Evolutionary conservation across 1,284 basidiomycete species (phyloP), one percentile per base, ranked within the genome.

Genomic region (Puccinia horiana): DNA sequence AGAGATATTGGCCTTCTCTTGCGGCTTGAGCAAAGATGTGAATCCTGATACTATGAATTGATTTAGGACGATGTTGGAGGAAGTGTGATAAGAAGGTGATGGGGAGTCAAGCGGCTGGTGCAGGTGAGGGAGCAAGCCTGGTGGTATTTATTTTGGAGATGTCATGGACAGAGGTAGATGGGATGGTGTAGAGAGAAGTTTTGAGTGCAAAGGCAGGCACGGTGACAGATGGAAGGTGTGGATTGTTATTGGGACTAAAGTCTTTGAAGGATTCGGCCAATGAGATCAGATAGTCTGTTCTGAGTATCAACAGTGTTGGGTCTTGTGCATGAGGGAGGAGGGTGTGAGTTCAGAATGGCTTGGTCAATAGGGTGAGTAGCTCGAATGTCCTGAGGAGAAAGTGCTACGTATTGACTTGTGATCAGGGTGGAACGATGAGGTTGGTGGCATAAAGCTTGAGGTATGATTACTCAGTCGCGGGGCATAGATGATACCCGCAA

Each of bases 301-400:
- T 65, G 35, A 49, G 35, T n/a, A 75, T 75, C 3, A 40, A 26
- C 16, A 61, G 16, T 20, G 35, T 73, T 1, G 69, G 72, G 54
- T 73, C 72, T 23, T 12, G 54, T 0, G 93, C 91, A 86, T 93
- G 94, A 0, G 92, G 93, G 85, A 91, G 97, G 32, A 96, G 88
- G 8, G 87, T 85, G 0, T 90, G 88, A 1, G 90, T 89, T 84
- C 91, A 90, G 85, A 91, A 80, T 91, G 90, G 3, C 93, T 92
- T 0, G 91, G 87, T 5, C 93, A 92, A 44, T 91, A 88, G 80
- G 96, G 90, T 75, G 6, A 47, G 49, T 14, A 81, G 61, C 29
- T 49, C 42, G 42, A 63, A 81, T 1, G 23, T 65, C 14, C 70
- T 40, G 0, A 72, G 70, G 26, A 6, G 8, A 8, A 18, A 14